Percentiles rank a stretch among this genome's conserved stretches.
Evolutionary conservation across 2,329 filamentous ascomycete species (phyloP).

Genomic region (Pseudogymnoascus sp.): DNA sequence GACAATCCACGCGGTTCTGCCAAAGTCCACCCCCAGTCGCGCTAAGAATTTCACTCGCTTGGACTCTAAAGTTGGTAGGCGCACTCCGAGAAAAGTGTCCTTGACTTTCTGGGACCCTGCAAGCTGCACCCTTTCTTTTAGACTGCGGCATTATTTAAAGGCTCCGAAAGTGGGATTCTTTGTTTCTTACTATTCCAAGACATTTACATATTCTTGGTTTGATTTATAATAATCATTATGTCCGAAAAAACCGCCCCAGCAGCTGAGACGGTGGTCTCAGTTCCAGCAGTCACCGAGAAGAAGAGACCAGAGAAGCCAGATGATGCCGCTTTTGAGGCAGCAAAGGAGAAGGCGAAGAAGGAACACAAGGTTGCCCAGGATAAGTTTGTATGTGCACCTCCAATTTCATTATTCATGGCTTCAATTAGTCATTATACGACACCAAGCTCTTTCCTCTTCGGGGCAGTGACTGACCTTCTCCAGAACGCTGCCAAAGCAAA

Average conservation of each 20-base stretch:
- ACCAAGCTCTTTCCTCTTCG: constrained; percentile 5
- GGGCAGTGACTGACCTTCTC: constrained; percentile 16
- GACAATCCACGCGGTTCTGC: background rate
- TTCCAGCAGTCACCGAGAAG: constrained; percentile 28
- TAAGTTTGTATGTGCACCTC: constrained; percentile 45
- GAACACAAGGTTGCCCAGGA: constrained; percentile 72
- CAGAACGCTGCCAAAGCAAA: constrained; percentile 84
- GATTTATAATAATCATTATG: background rate
- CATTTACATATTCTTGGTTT: background rate
- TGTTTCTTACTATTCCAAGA: background rate
- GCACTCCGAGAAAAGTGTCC: constrained; percentile 8
- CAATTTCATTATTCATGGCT: constrained; percentile 1
- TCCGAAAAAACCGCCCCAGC: constrained; percentile 2
- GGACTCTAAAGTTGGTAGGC: constrained; percentile 1
- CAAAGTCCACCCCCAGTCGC: background rate
- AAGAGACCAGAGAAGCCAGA: constrained; percentile 78
- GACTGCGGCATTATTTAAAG: background rate
- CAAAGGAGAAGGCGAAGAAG: constrained; percentile 75
- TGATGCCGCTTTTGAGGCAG: constrained; percentile 72
- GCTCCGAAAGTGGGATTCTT: background rate
- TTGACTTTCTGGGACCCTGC: constrained; percentile 6
- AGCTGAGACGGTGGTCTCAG: constrained; percentile 2
- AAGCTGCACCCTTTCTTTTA: constrained; percentile 6
- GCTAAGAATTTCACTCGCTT: constrained; percentile 8
- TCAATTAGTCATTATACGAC: background rate